Percentiles rank a stretch among this genome's conserved stretches.
Conservation (phyloP, 257 asterid genomes). For the Solanum sejunctum region DNA sequence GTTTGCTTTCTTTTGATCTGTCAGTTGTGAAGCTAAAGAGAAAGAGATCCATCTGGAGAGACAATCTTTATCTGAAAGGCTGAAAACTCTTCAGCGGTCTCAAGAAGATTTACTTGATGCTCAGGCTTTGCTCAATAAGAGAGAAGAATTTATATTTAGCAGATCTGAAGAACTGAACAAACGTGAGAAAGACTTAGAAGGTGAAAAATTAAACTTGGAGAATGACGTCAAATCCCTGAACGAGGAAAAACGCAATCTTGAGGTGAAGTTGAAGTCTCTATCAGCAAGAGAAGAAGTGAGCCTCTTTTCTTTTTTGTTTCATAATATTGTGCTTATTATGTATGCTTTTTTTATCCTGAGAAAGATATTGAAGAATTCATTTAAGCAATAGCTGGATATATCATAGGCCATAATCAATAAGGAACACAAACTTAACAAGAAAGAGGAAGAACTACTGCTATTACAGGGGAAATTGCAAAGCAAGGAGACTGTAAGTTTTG, state of each 20-base stretch:
- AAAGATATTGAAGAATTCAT: background rate
- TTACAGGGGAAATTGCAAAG: slow-evolving; percentile 55
- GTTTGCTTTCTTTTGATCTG: slow-evolving; percentile 5
- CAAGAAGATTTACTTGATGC: slow-evolving; percentile 73
- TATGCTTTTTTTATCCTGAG: background rate
- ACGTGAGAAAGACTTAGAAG: slow-evolving; percentile 56
- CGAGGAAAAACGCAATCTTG: slow-evolving; percentile 43
- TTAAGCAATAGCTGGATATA: background rate
- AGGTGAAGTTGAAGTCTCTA: slow-evolving; percentile 45
- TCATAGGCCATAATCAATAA: slow-evolving; percentile 43
- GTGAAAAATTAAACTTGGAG: slow-evolving; percentile 34
- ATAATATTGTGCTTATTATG: slow-evolving; percentile 5
- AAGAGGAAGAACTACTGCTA: slow-evolving; percentile 65
- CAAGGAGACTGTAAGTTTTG: slow-evolving; percentile 62
- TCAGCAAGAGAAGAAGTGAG: slow-evolving; percentile 77
- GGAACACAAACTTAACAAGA: slow-evolving; percentile 51
- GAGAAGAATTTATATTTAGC: slow-evolving; percentile 60
- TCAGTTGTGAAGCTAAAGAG: slow-evolving; percentile 79
- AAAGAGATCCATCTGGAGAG: slow-evolving; percentile 71
- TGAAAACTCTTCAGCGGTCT: slow-evolving; percentile 56
- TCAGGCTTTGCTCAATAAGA: slow-evolving; percentile 75
- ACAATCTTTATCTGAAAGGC: slow-evolving; percentile 64
- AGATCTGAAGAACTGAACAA: slow-evolving; percentile 57
- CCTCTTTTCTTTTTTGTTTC: background rate
- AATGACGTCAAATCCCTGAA: slow-evolving; percentile 34